A percentile compares a stretch with the other conserved stretches of the same genome.
Conservation (phyloP, 257 asterid genomes). For the Fraxinus americana region DNA sequence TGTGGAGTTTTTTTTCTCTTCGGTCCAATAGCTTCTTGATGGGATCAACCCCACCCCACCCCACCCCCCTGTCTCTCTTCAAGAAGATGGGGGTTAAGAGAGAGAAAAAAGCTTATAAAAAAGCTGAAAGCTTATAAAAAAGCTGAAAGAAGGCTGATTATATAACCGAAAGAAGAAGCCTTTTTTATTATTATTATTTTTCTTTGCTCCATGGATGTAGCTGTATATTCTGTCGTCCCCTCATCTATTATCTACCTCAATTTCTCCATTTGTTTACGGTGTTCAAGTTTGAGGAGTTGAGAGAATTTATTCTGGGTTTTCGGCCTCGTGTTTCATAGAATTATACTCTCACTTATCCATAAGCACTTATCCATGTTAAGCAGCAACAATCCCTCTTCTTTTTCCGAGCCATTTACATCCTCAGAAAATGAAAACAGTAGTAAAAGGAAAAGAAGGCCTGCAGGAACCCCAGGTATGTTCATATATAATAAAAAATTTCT, state of each 20-base stretch:
- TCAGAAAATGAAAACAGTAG: constrained; percentile 23
- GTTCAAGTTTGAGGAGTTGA: background rate
- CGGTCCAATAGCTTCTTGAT: constrained; percentile 4
- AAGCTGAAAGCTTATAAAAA: constrained; percentile 29
- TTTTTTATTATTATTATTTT: constrained; percentile 7
- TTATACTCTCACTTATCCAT: constrained; percentile 13
- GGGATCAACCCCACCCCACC: background rate
- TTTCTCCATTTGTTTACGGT: background rate
- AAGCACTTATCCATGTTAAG: constrained; percentile 29
- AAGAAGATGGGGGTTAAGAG: constrained; percentile 29
- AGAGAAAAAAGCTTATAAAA: constrained; percentile 23
- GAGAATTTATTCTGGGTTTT: background rate
- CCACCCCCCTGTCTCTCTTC: background rate
- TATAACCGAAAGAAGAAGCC: constrained; percentile 9
- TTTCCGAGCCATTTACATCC: constrained; percentile 34
- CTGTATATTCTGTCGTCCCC: constrained; percentile 9
- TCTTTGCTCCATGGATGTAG: constrained; percentile 13
- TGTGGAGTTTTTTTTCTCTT: background rate
- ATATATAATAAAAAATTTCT: background rate
- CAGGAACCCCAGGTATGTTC: constrained; percentile 39
- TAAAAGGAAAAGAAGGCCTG: constrained; percentile 37
- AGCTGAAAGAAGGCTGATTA: constrained; percentile 40
- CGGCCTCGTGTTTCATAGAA: background rate
- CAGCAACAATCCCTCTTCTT: constrained; percentile 35
- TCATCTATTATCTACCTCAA: background rate